Evolutionary conservation across 2,329 filamentous ascomycete genomes (phyloP), one percentile per base, ranked within the genome.

Genomic region (Sphaerulina vaccinii): DNA sequence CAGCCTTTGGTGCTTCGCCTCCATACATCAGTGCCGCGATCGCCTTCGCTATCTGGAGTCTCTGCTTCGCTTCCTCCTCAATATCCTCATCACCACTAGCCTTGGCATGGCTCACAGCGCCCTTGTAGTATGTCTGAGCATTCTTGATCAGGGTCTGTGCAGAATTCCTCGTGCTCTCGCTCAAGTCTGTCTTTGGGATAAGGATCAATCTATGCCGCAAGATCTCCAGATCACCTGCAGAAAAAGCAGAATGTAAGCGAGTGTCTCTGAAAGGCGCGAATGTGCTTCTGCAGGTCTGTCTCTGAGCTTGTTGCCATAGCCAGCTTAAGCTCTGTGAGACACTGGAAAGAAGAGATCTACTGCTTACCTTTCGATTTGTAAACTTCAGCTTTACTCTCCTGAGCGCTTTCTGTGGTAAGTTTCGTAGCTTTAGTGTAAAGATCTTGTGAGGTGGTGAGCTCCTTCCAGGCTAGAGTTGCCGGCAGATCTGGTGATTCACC

Each of bases 91-190:
- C 62, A 16, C 59, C 62, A n/a, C 45, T 47, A 10, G 52, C 56
- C 23, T 58, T 52, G 5, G 65, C 63, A 24, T 61, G 56, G n/a
- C 61, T 60, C 19, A 60, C 54, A 5, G 78, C 79, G 33, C 80
- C 80, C 16, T 77, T 74, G 59, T 81, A 84, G 60, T 80, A 83
- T 4, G 76, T 80, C 55, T 77, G 75, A 1, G 81, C 79, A 58
- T 84, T 84, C 49, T 74, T 75, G 32, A 80, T 62, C 10, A 83
- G 66, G 2, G 73, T 77, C 5, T 68, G 58, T 3, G 67, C 70
- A 60, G 79, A 77, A 41, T 73, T 72, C 21, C 68, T 63, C 3
- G 73, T 59, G 3, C 67, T 60, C 43, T 76, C 72, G 1, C 77
- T 74, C 2, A 73, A 59, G 32, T 71, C 66, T 1, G 52, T 46